A percentile compares a stretch with the other conserved stretches of the same genome.
phyloP scores from a whole-genome alignment of 2,329 filamentous ascomycete genomes.

The Grosmannia clavigera region DNA sequence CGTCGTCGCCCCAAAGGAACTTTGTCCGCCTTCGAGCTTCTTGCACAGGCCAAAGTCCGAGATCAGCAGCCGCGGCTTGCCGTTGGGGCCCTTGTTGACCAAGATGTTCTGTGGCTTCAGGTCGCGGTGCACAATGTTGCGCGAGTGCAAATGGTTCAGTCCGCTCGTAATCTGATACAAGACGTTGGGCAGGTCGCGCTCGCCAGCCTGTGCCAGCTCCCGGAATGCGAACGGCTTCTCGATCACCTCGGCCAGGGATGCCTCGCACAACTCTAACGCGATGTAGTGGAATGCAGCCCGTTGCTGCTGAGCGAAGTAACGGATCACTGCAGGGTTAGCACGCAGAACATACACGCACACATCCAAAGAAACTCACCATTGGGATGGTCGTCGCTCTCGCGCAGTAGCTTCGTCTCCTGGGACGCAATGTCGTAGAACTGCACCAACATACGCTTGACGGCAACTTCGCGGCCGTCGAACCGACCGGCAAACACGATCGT shows the following conservation, averaged over 20 bases:
- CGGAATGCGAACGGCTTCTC: constrained; percentile 58
- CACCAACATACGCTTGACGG: constrained; percentile 92
- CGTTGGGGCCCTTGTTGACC: constrained; percentile 59
- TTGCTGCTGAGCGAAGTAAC: constrained; percentile 86
- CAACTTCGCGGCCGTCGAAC: constrained; percentile 85
- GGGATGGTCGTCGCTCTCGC: constrained; percentile 89
- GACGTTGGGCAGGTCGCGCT: constrained; percentile 64
- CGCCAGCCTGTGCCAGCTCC: constrained; percentile 58
- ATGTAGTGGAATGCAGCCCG: constrained; percentile 91
- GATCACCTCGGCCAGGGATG: constrained; percentile 83
- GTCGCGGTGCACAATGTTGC: constrained; percentile 93
- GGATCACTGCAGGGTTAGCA: constrained; percentile 53
- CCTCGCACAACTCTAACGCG: constrained; percentile 84
- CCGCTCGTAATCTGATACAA: constrained; percentile 85
- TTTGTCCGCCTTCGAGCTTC: constrained; percentile 88
- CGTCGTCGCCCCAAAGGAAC: constrained; percentile 87
- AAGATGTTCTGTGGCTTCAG: constrained; percentile 97
- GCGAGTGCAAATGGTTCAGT: constrained; percentile 74
- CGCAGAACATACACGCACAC: neutral
- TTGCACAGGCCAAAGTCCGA: constrained; percentile 98
- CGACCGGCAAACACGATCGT: constrained; percentile 91
- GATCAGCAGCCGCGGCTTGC: constrained; percentile 73
- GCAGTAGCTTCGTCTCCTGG: constrained; percentile 78
- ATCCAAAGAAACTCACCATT: constrained; percentile 43
- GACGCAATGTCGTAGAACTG: constrained; percentile 94